A percentile compares a stretch with the other conserved stretches of the same genome.
These are phyloP conservation scores for Hanseniaspora singularis DNA, from an alignment of 805 yeast species.

Conservation along the genomic window DNA sequence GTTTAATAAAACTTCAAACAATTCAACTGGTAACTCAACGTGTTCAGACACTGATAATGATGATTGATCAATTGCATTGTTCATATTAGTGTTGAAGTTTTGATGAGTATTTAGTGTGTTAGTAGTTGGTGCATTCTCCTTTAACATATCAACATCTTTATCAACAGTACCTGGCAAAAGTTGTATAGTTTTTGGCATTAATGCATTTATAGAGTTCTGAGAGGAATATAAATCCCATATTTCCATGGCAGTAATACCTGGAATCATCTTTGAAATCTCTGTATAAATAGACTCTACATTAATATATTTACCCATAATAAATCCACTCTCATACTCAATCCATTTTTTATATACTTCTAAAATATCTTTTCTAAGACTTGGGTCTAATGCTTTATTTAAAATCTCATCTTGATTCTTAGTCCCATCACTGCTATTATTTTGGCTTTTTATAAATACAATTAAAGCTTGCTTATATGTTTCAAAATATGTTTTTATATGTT, in stretches of 20 bases:
- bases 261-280: constrained; percentile 6
- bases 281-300: constrained; percentile 9
- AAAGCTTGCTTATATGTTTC: constrained; percentile 3
- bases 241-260: constrained; percentile 1
- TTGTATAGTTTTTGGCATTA: background rate
- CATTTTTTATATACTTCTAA: constrained; percentile 1
- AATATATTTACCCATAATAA: constrained; percentile 14
- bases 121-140: background rate
- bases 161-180: too few species aligned
- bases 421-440: background rate
- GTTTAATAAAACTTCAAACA: constrained; percentile 11
- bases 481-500: constrained; percentile 10
- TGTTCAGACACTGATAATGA: background rate
- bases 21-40: constrained; percentile 8
- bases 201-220: background rate
- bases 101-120: too few species aligned
- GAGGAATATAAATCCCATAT: constrained; percentile 7
- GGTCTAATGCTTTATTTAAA: background rate
- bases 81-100: too few species aligned
- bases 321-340: constrained; percentile 6
- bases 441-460: background rate
- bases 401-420: background rate
- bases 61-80: too few species aligned
- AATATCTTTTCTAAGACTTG: background rate
- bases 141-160: too few species aligned